These are phyloP conservation scores for Ceratocystis ficicola DNA, from an alignment of 2,329 filamentous ascomycete genomes.

Conservation along the genomic window DNA sequence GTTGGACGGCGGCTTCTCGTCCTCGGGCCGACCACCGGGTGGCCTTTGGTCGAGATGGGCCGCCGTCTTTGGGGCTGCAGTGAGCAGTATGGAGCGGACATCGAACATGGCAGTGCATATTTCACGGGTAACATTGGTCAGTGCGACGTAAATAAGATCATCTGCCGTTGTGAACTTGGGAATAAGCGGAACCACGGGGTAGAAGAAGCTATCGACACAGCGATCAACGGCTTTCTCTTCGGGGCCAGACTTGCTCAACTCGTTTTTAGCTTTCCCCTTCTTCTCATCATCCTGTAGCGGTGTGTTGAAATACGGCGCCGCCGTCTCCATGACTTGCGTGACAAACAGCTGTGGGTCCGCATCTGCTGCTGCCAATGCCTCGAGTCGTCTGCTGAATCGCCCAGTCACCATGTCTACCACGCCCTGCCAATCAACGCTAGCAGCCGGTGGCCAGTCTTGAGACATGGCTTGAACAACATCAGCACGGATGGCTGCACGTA, in stretches of 20 bases:
- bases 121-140: slow-evolving; percentile 31
- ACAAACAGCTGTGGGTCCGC: slow-evolving; percentile 28
- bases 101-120: slow-evolving; percentile 32
- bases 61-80: slow-evolving; percentile 4
- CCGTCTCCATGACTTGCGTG: slow-evolving; percentile 31
- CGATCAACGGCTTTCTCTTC: slow-evolving; percentile 33
- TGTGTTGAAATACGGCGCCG: slow-evolving; percentile 37
- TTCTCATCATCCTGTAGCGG: slow-evolving; percentile 25
- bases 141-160: slow-evolving; percentile 34
- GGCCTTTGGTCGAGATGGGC: background rate
- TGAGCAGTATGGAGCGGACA: slow-evolving; percentile 14
- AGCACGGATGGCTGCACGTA: slow-evolving; percentile 30
- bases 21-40: background rate
- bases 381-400: slow-evolving; percentile 47
- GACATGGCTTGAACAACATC: slow-evolving; percentile 35
- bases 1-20: slow-evolving; percentile 7
- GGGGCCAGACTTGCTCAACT: background rate
- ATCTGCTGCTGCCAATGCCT: slow-evolving; percentile 29
- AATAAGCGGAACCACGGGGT: slow-evolving; percentile 30
- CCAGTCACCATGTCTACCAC: slow-evolving; percentile 53
- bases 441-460: background rate
- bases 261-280: background rate
- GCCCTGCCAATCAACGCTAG: slow-evolving; percentile 50
- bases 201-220: slow-evolving; percentile 31
- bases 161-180: slow-evolving; percentile 33